Conservation (phyloP, 2,329 filamentous ascomycete genomes). For the Talaromyces sp. region DNA sequence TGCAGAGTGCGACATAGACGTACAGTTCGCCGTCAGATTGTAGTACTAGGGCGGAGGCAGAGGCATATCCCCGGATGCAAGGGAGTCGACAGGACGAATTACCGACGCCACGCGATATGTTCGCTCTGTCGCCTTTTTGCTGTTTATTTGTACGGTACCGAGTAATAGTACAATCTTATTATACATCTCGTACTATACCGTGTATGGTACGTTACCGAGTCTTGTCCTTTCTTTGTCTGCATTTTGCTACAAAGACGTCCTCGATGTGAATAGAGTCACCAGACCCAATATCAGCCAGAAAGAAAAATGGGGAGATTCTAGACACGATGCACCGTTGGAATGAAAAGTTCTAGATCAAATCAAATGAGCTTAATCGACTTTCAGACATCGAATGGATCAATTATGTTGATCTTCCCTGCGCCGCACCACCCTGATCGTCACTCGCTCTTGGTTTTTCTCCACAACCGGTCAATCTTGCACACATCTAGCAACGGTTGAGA, state of each 20-base stretch:
- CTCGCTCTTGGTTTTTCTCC: slow-evolving; percentile 7
- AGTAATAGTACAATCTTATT: slow-evolving; percentile 3
- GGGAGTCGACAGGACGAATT: slow-evolving; percentile 7
- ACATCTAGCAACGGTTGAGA: background rate
- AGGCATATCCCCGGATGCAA: slow-evolving; percentile 17
- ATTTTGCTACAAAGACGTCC: background rate
- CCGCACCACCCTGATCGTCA: slow-evolving; percentile 8
- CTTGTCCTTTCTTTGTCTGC: background rate
- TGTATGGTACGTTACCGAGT: background rate
- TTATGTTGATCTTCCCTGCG: slow-evolving; percentile 6
- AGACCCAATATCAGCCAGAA: background rate
- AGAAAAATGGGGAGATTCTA: background rate
- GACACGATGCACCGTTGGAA: background rate
- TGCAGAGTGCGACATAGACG: background rate
- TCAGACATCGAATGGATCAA: slow-evolving; percentile 1
- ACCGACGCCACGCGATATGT: slow-evolving; percentile 16
- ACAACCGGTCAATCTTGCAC: slow-evolving; percentile 4
- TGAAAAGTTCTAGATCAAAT: background rate
- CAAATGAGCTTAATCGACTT: slow-evolving; percentile 4
- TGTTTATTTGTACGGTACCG: background rate
- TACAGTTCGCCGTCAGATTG: slow-evolving; percentile 3
- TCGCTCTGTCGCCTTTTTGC: background rate
- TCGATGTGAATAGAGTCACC: background rate
- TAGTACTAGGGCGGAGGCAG: background rate
- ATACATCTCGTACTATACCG: background rate